Evolutionary conservation across 108 stramenopile genomes (phyloP), one percentile per base, ranked within the genome.

Genomic region (Fistulifera pelliculosa): DNA sequence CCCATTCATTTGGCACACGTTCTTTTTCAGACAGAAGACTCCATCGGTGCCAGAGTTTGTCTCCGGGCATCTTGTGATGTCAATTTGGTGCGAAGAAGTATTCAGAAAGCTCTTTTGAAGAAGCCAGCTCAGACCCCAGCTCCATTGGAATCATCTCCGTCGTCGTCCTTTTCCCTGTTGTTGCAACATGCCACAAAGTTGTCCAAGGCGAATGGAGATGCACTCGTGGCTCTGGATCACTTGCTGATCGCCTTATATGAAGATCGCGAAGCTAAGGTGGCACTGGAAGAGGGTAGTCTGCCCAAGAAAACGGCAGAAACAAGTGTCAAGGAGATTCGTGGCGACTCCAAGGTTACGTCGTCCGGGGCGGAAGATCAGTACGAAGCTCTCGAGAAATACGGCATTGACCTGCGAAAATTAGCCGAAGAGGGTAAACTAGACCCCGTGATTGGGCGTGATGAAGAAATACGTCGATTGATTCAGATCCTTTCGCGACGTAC

Each of bases 391-490:
- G 72, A 80, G 19, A 79, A 79, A 49, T 87, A 83, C 60, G 86
- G 86, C 1, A 69, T 90, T 24, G 88, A 90, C 65, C 42, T 90
- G 13, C 74, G 82, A 40, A 76, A 90, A 56, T 61, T 68, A 40
- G 90, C 98, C 12, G 79, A 75, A 47, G 95, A 97, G 42, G 94
- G 94, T 2, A 88, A 91, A 58, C 64, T 99, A 0, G 96, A 98
- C 68, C 96, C 96, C 2, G 96, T 98, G 15, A 92, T 97, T 62
- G 98, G 98, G 10, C 76, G 98, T 0, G 98, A 99, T 61, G 94
- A 94, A 47, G 97, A 98, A 67, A 94, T 98, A 56, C 77, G 96
- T 28, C 64, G 74, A 10, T 66, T 77, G 24, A 78, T 99, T 31
- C 94, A 93, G 66, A 96, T 98, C 39, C 82, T 99, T 0, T 86